These are phyloP conservation scores for Hypoxylon sp. DNA, from an alignment of 2,329 filamentous ascomycete species.

Conservation along the genomic window DNA sequence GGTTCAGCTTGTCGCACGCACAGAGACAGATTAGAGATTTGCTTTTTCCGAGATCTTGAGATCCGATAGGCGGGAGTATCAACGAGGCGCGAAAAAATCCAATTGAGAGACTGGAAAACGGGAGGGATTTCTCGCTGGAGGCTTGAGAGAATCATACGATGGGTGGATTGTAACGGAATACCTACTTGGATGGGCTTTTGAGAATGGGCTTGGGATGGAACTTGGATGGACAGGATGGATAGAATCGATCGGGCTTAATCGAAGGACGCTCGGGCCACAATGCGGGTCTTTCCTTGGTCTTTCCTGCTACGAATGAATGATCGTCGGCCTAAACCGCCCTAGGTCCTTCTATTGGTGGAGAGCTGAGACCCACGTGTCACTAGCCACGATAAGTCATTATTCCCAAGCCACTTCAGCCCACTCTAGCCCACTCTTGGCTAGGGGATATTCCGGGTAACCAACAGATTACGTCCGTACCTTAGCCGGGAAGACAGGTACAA, in stretches of 20 bases:
- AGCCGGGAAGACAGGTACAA: neutral
- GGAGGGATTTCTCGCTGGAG: constrained; percentile 36
- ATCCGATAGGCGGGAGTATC: constrained; percentile 43
- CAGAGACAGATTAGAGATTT: constrained; percentile 39
- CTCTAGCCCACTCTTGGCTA: constrained; percentile 7
- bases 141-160: constrained; percentile 45
- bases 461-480: constrained; percentile 26
- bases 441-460: constrained; percentile 14
- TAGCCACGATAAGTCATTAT: constrained; percentile 33
- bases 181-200: constrained; percentile 1
- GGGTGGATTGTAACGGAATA: constrained; percentile 21
- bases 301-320: constrained; percentile 18
- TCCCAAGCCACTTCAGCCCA: constrained; percentile 32
- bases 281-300: constrained; percentile 19
- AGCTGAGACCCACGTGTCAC: constrained; percentile 23
- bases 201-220: neutral
- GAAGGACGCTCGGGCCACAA: constrained; percentile 31
- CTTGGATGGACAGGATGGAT: neutral
- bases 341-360: constrained; percentile 27
- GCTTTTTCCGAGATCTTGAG: constrained; percentile 40
- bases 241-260: constrained; percentile 47
- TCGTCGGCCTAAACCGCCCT: constrained; percentile 36
- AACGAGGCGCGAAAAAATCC: constrained; percentile 33
- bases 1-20: constrained; percentile 23
- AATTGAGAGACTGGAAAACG: constrained; percentile 36